Evolutionary conservation across 2,329 filamentous ascomycete species (phyloP).

Genomic region (Cercospora sojina): DNA sequence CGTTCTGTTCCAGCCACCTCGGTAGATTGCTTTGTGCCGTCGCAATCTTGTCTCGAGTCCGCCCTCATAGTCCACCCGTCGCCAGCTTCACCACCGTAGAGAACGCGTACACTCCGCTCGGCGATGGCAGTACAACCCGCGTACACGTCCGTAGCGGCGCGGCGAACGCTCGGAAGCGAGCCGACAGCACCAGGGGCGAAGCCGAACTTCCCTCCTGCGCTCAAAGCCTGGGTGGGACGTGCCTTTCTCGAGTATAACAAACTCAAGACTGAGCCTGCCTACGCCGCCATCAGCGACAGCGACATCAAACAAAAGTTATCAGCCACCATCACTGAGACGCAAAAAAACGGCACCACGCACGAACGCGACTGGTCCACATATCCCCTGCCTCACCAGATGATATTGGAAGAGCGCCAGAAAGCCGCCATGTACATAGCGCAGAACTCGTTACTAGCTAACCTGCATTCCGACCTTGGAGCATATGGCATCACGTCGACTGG

Average conservation of each 20-base stretch:
- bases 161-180: conserved; percentile 41
- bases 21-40: conserved; percentile 2
- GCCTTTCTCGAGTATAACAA: conserved; percentile 74
- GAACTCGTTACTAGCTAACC: conserved; percentile 33
- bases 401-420: conserved; percentile 65
- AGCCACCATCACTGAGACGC: conserved; percentile 74
- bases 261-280: conserved; percentile 31
- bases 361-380: conserved; percentile 78
- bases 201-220: conserved; percentile 71
- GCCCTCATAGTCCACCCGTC: not conserved
- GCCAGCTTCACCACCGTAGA: conserved; percentile 2
- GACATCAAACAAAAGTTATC: conserved; percentile 87
- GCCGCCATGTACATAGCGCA: conserved; percentile 41
- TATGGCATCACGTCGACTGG: conserved; percentile 21
- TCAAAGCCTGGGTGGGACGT: conserved; percentile 83
- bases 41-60: conserved; percentile 11
- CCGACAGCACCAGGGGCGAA: conserved; percentile 22
- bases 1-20: conserved; percentile 4
- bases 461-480: conserved; percentile 16
- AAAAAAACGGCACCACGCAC: conserved; percentile 70
- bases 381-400: conserved; percentile 80
- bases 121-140: conserved; percentile 40
- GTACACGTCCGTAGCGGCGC: conserved; percentile 49
- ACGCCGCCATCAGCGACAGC: conserved; percentile 45
- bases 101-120: not conserved